Percentiles rank a stretch among this genome's conserved stretches.
phyloP scores from a whole-genome alignment of 2,329 filamentous ascomycete genomes.

The Penicillium sp. region DNA sequence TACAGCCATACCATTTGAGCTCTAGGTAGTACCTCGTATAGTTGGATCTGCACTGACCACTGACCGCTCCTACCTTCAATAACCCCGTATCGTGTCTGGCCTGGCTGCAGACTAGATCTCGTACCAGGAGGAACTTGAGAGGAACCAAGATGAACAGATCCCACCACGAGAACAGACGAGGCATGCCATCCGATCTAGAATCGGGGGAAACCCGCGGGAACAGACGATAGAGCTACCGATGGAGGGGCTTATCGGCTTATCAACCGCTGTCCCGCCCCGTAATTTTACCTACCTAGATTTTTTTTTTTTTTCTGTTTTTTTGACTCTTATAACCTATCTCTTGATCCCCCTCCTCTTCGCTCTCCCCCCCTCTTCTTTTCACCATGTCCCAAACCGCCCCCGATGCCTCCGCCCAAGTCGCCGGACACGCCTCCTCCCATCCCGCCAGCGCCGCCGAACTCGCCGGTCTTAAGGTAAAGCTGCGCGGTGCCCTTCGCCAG shows the following conservation, averaged over 20 bases:
- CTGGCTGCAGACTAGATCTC: no score
- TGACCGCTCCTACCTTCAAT: conserved; percentile 4
- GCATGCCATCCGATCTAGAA: no score
- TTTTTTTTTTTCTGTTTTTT: conserved; percentile 10
- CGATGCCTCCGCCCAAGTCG: conserved; percentile 43
- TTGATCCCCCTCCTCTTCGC: conserved; percentile 18
- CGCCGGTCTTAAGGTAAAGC: conserved; percentile 63
- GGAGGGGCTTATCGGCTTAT: neutral
- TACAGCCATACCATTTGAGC: neutral
- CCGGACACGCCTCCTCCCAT: conserved; percentile 46
- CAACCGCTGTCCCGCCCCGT: conserved; percentile 3
- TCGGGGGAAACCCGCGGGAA: neutral
- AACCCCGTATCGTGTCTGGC: neutral
- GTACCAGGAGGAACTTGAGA: no score
- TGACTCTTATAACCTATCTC: conserved; percentile 20
- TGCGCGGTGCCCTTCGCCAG: conserved; percentile 72
- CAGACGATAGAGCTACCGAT: neutral
- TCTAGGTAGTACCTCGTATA: neutral
- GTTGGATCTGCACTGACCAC: conserved; percentile 1
- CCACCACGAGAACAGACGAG: no score
- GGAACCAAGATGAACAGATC: no score
- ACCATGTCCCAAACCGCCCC: conserved; percentile 41
- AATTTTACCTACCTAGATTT: conserved; percentile 14
- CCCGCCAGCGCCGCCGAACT: conserved; percentile 53
- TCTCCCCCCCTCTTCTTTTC: conserved; percentile 19